These are phyloP conservation scores for Dioszegia hungarica DNA, from an alignment of 768 basidiomycete genomes.

Conservation along the genomic window DNA sequence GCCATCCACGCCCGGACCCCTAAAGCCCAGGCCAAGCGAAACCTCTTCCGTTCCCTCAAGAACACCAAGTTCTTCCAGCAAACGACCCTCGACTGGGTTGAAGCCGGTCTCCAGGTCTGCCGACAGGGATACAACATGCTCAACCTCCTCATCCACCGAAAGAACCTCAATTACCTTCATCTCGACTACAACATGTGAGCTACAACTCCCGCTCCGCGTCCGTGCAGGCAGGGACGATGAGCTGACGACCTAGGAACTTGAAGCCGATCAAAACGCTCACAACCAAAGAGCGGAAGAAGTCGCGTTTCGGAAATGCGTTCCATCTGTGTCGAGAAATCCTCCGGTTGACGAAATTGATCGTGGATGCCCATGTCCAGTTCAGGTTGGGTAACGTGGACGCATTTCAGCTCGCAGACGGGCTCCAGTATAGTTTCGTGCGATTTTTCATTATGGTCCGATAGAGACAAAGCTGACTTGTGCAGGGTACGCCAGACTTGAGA, in stretches of 20 bases:
- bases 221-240: too few species aligned
- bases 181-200: slow-evolving; percentile 80
- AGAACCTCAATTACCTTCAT: slow-evolving; percentile 69
- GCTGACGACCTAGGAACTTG: slow-evolving; percentile 59
- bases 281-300: slow-evolving; percentile 99
- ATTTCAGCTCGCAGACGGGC: slow-evolving; percentile 95
- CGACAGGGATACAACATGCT: slow-evolving; percentile 99
- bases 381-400: slow-evolving; percentile 97
- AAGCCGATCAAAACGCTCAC: slow-evolving; percentile 92
- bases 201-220: too few species aligned
- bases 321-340: slow-evolving; percentile 90
- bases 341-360: slow-evolving; percentile 94
- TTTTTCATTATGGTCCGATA: too few species aligned
- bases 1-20: slow-evolving; percentile 81
- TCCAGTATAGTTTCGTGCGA: slow-evolving; percentile 79
- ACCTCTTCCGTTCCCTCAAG: slow-evolving; percentile 75
- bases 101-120: slow-evolving; percentile 96
- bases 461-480: too few species aligned
- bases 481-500: too few species aligned
- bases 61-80: slow-evolving; percentile 99
- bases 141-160: slow-evolving; percentile 96
- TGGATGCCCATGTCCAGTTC: slow-evolving; percentile 98
- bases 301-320: slow-evolving; percentile 99
- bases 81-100: slow-evolving; percentile 96
- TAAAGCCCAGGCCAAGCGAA: slow-evolving; percentile 98